Conservation (phyloP, 495 filamentous ascomycete genomes). For the Trichocladium antarcticum region DNA sequence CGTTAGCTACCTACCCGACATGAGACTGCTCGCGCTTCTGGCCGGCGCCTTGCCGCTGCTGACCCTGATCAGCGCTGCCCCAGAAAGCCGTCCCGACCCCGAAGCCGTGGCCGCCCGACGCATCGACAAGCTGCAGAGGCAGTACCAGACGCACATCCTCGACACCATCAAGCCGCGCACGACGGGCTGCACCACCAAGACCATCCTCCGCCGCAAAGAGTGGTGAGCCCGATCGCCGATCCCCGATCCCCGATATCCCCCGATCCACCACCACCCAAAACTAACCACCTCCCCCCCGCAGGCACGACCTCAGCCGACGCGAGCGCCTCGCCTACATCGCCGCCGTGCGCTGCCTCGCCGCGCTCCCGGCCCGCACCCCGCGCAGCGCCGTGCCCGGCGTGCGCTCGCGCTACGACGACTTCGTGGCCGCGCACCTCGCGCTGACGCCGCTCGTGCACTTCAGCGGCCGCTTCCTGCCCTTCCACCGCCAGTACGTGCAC, state of each 20-base stretch:
- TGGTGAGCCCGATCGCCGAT: neutral
- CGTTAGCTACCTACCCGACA: too few relatives aligned
- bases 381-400: too few relatives aligned
- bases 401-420: slow-evolving; percentile 28
- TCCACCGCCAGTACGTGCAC: slow-evolving; percentile 31
- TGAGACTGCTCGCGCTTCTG: neutral
- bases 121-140: slow-evolving; percentile 3
- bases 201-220: slow-evolving; percentile 8
- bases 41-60: slow-evolving; percentile 2
- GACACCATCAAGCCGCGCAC: slow-evolving; percentile 3
- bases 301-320: slow-evolving; percentile 30
- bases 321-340: slow-evolving; percentile 47
- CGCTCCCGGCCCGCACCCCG: slow-evolving; percentile 15
- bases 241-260: neutral
- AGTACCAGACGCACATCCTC: slow-evolving; percentile 8
- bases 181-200: slow-evolving; percentile 5
- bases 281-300: slow-evolving; percentile 12
- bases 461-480: slow-evolving; percentile 33
- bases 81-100: neutral
- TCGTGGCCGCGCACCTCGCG: slow-evolving; percentile 32
- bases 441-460: slow-evolving; percentile 30
- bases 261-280: too few relatives aligned
- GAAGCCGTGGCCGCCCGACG: slow-evolving; percentile 2
- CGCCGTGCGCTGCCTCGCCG: slow-evolving; percentile 50
- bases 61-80: slow-evolving; percentile 28